These are phyloP conservation scores for Casuarina equisetifolia DNA, from an alignment of 306 rosid species.

Conservation along the genomic window DNA sequence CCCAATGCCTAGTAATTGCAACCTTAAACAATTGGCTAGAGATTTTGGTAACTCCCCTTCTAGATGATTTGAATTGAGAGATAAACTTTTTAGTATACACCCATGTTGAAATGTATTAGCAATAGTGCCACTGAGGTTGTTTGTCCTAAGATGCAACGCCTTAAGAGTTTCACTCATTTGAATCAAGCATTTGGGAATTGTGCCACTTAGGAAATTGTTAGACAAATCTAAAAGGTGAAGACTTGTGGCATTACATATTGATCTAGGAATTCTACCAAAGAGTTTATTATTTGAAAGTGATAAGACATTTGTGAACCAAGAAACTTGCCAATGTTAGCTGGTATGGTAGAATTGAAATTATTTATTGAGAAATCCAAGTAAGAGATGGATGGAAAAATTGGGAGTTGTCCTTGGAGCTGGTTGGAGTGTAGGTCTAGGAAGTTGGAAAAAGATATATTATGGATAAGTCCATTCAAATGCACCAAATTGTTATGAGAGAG, in stretches of 20 bases:
- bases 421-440: constrained; percentile 38
- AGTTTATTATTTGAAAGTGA: constrained; percentile 31
- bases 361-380: constrained; percentile 33
- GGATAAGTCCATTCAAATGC: background rate
- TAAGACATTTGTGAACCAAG: fast-evolving
- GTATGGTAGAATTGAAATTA: constrained; percentile 21
- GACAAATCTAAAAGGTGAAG: no score
- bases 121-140: constrained; percentile 5
- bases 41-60: constrained; percentile 29
- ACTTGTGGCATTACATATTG: constrained; percentile 29
- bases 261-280: constrained; percentile 4
- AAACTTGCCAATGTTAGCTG: background rate
- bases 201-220: constrained; percentile 3
- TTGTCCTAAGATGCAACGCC: constrained; percentile 24
- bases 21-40: constrained; percentile 16
- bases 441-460: background rate
- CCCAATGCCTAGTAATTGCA: constrained; percentile 41
- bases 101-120: constrained; percentile 19
- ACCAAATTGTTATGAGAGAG: background rate
- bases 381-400: background rate
- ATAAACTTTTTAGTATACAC: constrained; percentile 1
- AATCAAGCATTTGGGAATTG: constrained; percentile 25
- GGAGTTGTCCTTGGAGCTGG: constrained; percentile 25
- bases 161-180: background rate
- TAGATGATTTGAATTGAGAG: constrained; percentile 3